Conservation (phyloP, 2,329 filamentous ascomycete species). For the Monilinia polystroma region DNA sequence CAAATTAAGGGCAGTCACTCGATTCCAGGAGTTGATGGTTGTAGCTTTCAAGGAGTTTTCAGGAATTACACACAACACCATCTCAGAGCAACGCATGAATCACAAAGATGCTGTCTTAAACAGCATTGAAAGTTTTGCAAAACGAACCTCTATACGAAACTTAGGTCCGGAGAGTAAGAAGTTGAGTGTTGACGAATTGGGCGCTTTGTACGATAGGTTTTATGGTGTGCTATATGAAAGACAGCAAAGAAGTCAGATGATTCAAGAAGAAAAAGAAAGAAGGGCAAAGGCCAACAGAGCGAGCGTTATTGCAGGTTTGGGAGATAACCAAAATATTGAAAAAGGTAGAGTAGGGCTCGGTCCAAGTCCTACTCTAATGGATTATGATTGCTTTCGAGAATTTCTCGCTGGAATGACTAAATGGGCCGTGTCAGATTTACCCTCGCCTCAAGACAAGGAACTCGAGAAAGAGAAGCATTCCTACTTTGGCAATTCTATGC, state of each 20-base stretch:
- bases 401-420: constrained; percentile 86
- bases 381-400: constrained; percentile 93
- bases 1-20: constrained; percentile 88
- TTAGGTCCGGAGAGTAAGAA: constrained; percentile 94
- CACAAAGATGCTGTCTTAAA: constrained; percentile 93
- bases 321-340: constrained; percentile 59
- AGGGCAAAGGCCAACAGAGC: constrained; percentile 60
- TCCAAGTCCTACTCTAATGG: constrained; percentile 89
- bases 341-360: constrained; percentile 85
- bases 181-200: constrained; percentile 79
- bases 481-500: constrained; percentile 59
- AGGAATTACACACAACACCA: constrained; percentile 88
- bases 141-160: constrained; percentile 93
- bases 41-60: constrained; percentile 98
- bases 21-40: constrained; percentile 98
- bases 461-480: constrained; percentile 56
- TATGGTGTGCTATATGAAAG: constrained; percentile 90
- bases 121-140: constrained; percentile 96
- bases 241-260: constrained; percentile 75
- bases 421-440: constrained; percentile 91
- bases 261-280: constrained; percentile 72
- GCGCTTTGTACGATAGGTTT: constrained; percentile 89
- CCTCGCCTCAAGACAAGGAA: constrained; percentile 55
- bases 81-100: constrained; percentile 83
- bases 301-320: constrained; percentile 46